Conservation (phyloP, 2,329 filamentous ascomycete genomes). For the Trichoderma sp. region DNA sequence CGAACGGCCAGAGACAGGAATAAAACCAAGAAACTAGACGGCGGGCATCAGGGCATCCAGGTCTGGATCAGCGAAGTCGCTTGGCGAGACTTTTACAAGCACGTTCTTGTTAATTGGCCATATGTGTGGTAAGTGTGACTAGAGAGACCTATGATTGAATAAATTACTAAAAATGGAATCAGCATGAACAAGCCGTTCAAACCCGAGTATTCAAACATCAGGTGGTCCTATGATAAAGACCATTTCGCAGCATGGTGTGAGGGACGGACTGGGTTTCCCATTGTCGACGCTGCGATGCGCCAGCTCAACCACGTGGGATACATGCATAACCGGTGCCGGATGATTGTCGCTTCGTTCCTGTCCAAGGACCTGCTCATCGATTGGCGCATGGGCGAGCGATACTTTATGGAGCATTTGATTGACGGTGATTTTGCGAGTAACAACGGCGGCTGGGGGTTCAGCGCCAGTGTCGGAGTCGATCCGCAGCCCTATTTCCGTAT, state of each 20-base stretch:
- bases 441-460: conserved; percentile 60
- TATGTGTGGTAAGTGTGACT: conserved; percentile 62
- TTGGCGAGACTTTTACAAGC: conserved; percentile 86
- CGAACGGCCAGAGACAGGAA: conserved; percentile 61
- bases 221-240: conserved; percentile 72
- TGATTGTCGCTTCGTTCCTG: conserved; percentile 80
- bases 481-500: conserved; percentile 89
- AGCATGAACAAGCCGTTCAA: conserved; percentile 67
- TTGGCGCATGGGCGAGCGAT: conserved; percentile 78
- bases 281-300: conserved; percentile 85
- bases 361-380: conserved; percentile 78
- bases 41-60: conserved; percentile 62
- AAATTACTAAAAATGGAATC: not conserved
- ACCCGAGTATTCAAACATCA: conserved; percentile 76
- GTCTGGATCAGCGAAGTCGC: conserved; percentile 81
- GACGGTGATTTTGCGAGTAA: conserved; percentile 81
- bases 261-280: conserved; percentile 75
- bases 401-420: conserved; percentile 78
- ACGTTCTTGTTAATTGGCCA: conserved; percentile 82
- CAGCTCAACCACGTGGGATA: conserved; percentile 67
- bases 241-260: conserved; percentile 72
- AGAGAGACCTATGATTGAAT: not conserved
- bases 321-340: conserved; percentile 84
- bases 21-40: conserved; percentile 63
- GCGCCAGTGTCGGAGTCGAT: conserved; percentile 70